Evolutionary conservation across 1,139 yeast species (phyloP).

Genomic region (Zygoascus meyerae): DNA sequence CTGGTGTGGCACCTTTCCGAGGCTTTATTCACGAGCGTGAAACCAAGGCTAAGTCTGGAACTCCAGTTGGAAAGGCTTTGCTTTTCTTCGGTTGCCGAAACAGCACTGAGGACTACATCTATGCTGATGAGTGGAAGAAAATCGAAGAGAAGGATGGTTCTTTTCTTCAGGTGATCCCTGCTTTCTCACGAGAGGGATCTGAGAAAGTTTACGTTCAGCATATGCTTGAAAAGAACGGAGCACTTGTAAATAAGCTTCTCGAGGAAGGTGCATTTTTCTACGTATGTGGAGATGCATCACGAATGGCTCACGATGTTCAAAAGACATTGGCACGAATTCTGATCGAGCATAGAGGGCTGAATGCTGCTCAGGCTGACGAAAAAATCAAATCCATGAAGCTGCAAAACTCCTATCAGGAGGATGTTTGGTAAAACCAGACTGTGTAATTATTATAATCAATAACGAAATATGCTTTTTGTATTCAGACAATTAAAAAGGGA

Average conservation of each 20-base stretch:
- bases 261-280: slow-evolving; percentile 79
- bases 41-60: slow-evolving; percentile 46
- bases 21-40: slow-evolving; percentile 86
- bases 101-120: slow-evolving; percentile 68
- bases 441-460: background rate
- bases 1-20: slow-evolving; percentile 97
- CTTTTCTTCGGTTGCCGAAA: slow-evolving; percentile 86
- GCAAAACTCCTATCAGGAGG: slow-evolving; percentile 91
- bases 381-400: slow-evolving; percentile 74
- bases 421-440: slow-evolving; percentile 64
- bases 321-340: slow-evolving; percentile 60
- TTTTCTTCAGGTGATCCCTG: slow-evolving; percentile 54
- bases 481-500: background rate
- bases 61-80: slow-evolving; percentile 63
- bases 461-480: background rate
- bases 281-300: slow-evolving; percentile 95
- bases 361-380: slow-evolving; percentile 67
- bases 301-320: slow-evolving; percentile 97
- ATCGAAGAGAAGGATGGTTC: slow-evolving; percentile 11
- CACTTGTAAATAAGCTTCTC: slow-evolving; percentile 52
- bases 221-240: slow-evolving; percentile 52
- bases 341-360: slow-evolving; percentile 50
- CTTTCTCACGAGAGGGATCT: slow-evolving; percentile 70
- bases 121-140: slow-evolving; percentile 71
- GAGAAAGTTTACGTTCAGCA: slow-evolving; percentile 88